Percentiles rank a stretch among this genome's conserved stretches.
phyloP scores from a whole-genome alignment of 2,329 filamentous ascomycete genomes.

The Aspergillus quadricinctus region DNA sequence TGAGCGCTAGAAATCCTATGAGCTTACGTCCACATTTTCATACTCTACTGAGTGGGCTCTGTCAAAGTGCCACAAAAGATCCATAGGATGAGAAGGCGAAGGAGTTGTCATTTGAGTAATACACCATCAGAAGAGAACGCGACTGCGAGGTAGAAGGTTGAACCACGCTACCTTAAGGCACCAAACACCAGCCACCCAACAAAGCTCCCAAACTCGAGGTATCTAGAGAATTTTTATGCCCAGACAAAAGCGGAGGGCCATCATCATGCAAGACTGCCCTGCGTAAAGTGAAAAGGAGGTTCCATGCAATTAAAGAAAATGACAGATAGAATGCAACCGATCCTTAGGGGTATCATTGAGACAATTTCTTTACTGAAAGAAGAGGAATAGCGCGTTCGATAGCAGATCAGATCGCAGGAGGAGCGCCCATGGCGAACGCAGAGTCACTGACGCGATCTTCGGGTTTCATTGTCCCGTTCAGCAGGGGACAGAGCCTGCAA shows the following conservation, averaged over 20 bases:
- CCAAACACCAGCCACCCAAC: background rate
- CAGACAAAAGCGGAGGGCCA: background rate
- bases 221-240: background rate
- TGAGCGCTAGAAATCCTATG: background rate
- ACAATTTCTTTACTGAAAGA: background rate
- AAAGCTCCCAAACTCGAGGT: background rate
- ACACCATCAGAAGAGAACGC: background rate
- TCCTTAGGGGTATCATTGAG: conserved; percentile 10
- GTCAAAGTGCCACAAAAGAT: background rate
- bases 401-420: conserved; percentile 22
- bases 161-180: background rate
- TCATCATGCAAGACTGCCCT: background rate
- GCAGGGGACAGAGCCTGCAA: conserved; percentile 70
- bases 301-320: background rate
- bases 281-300: background rate
- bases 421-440: conserved; percentile 46
- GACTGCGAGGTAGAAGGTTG: background rate
- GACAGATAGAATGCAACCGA: background rate
- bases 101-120: background rate
- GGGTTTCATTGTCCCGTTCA: conserved; percentile 74
- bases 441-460: conserved; percentile 45
- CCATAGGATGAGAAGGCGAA: background rate
- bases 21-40: background rate
- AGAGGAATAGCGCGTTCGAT: conserved; percentile 2
- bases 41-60: background rate